Percentiles rank a stretch among this genome's conserved stretches.
Conservation (phyloP, 2,329 filamentous ascomycete genomes). For the Calonectria leucothoes region DNA sequence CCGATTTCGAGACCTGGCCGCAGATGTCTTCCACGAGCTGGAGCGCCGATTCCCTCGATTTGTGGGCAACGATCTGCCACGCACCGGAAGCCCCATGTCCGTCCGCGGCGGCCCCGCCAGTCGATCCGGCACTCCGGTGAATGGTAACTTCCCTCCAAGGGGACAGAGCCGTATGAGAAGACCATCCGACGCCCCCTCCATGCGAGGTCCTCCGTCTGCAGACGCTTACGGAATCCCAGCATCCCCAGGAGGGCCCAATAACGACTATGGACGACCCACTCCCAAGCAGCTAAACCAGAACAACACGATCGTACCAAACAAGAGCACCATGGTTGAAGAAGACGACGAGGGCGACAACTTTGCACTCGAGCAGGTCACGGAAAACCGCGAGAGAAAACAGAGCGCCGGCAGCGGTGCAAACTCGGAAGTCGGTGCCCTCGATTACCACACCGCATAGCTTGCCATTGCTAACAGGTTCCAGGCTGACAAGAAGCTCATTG, state of each 20-base stretch:
- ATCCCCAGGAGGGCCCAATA: slow-evolving; percentile 68
- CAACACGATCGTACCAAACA: slow-evolving; percentile 97
- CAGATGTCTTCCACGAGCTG: slow-evolving; percentile 95
- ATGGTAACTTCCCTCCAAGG: slow-evolving; percentile 64
- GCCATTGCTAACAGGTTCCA: slow-evolving; percentile 45
- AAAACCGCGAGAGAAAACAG: slow-evolving; percentile 44
- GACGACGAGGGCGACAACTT: slow-evolving; percentile 80
- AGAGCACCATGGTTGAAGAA: slow-evolving; percentile 97
- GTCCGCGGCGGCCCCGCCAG: slow-evolving; percentile 68
- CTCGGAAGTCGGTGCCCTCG: slow-evolving; percentile 53
- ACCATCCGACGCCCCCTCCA: slow-evolving; percentile 72
- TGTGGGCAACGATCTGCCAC: slow-evolving; percentile 73
- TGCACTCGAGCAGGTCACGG: slow-evolving; percentile 51
- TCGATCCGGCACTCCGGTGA: slow-evolving; percentile 72
- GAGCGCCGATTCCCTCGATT: slow-evolving; percentile 91
- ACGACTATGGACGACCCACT: slow-evolving; percentile 79
- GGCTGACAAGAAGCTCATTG: slow-evolving; percentile 77
- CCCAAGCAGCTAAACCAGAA: slow-evolving; percentile 89
- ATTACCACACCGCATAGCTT: not conserved
- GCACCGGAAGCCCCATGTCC: slow-evolving; percentile 76
- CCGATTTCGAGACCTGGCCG: slow-evolving; percentile 90
- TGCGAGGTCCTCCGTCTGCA: slow-evolving; percentile 59
- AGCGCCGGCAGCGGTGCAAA: slow-evolving; percentile 43
- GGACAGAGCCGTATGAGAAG: slow-evolving; percentile 65
- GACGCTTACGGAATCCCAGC: slow-evolving; percentile 66